phyloP scores from a whole-genome alignment of 2,329 filamentous ascomycete species.

The Aspergillus fumigatus region DNA sequence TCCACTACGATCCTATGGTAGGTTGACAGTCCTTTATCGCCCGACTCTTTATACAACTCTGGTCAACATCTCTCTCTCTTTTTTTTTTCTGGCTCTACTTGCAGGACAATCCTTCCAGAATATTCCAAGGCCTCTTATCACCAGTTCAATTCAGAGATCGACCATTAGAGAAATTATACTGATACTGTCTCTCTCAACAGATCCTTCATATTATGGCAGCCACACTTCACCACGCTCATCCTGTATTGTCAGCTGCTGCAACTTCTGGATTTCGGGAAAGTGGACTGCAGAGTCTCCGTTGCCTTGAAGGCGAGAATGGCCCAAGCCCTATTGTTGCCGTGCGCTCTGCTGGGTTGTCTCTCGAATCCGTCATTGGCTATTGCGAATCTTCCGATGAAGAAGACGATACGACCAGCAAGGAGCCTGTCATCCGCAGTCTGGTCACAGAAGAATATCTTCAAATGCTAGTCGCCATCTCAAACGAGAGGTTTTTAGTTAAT shows the following conservation, averaged over 20 bases:
- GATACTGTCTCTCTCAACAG: constrained; percentile 45
- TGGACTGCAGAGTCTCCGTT: constrained; percentile 65
- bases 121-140: constrained; percentile 5
- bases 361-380: constrained; percentile 75
- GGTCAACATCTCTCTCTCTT: background rate
- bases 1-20: constrained; percentile 96
- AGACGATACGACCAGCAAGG: constrained; percentile 26
- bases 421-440: constrained; percentile 45
- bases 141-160: constrained; percentile 3
- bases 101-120: constrained; percentile 1
- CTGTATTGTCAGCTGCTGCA: constrained; percentile 69
- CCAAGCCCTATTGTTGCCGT: constrained; percentile 75
- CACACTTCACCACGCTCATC: constrained; percentile 68
- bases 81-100: background rate
- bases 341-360: constrained; percentile 72
- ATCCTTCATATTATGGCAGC: constrained; percentile 84
- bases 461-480: constrained; percentile 64
- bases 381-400: constrained; percentile 29
- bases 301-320: constrained; percentile 36
- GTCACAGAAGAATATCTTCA: constrained; percentile 65
- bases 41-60: background rate
- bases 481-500: constrained; percentile 52
- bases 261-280: constrained; percentile 86
- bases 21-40: constrained; percentile 27
- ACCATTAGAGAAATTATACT: constrained; percentile 15